Evolutionary conservation across 257 asterid species (phyloP).

Genomic region (Fraxinus cuspidata): DNA sequence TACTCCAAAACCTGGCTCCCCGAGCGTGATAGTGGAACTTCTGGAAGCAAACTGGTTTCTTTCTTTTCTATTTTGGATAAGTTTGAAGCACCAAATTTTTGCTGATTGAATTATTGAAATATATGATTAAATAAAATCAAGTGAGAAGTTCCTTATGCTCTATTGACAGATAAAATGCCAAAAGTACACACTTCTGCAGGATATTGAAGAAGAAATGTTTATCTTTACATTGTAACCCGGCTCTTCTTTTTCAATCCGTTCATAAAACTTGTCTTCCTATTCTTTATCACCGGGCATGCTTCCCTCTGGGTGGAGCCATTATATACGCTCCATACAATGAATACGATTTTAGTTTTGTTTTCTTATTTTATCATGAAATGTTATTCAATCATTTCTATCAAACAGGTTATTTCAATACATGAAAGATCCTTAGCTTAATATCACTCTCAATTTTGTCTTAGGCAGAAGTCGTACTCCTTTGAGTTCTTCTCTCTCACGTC

Average conservation of each 20-base stretch:
- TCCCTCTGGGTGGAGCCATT: no score
- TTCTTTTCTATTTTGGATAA: background rate
- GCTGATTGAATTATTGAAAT: background rate
- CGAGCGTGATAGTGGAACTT: background rate
- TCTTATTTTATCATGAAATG: no score
- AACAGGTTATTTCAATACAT: no score
- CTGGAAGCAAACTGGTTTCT: background rate
- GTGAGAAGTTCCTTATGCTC: background rate
- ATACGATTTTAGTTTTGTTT: no score
- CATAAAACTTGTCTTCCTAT: no score
- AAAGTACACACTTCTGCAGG: background rate
- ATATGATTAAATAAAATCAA: background rate
- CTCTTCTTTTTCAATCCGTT: no score
- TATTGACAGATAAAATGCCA: background rate
- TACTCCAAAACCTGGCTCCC: background rate
- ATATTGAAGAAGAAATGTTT: background rate
- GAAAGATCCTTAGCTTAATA: no score
- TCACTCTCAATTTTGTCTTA: no score
- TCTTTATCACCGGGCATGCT: no score
- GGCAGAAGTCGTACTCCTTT: no score
- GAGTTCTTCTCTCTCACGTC: background rate
- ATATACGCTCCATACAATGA: no score
- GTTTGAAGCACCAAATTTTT: background rate
- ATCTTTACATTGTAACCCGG: background rate
- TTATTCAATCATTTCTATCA: no score